Conservation (phyloP, 1,284 basidiomycete species). For the Filobasidium uniguttulatum region DNA sequence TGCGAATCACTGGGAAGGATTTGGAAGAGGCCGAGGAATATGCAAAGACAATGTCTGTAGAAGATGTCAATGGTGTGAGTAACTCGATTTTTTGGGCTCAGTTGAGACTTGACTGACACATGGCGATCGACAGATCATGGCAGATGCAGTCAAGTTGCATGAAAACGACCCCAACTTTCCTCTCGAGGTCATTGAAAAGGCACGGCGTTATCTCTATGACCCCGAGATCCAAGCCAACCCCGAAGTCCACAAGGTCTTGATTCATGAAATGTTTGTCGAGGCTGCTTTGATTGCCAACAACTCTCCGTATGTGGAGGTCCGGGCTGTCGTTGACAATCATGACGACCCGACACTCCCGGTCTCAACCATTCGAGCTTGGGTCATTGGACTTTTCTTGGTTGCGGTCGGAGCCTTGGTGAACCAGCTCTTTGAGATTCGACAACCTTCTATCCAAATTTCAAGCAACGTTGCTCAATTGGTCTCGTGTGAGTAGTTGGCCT, state of each 20-base stretch:
- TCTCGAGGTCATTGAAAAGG: conserved; percentile 12
- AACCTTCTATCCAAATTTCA: conserved; percentile 21
- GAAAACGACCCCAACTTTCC: conserved; percentile 26
- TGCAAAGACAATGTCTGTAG: conserved; percentile 16
- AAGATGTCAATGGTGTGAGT: conserved; percentile 15
- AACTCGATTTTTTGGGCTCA: background rate
- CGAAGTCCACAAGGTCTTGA: conserved; percentile 16
- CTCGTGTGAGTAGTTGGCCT: too few relatives aligned
- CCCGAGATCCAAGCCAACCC: conserved; percentile 20
- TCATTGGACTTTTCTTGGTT: conserved; percentile 47
- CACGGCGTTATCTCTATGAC: conserved; percentile 19
- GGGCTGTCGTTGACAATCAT: conserved; percentile 90
- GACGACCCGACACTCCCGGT: conserved; percentile 86
- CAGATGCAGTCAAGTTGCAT: conserved; percentile 21
- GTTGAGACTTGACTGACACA: background rate
- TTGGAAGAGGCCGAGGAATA: conserved; percentile 17
- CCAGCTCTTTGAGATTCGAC: conserved; percentile 39
- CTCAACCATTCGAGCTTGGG: conserved; percentile 70
- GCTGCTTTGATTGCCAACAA: conserved; percentile 42
- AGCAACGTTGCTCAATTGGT: conserved; percentile 37
- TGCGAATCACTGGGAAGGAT: conserved; percentile 18
- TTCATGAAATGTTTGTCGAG: conserved; percentile 25
- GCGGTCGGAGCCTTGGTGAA: conserved; percentile 44
- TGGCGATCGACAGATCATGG: background rate
- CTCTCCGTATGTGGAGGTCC: conserved; percentile 89